Conservation (phyloP, 257 asterid species). For the Osmanthus fragrans region DNA sequence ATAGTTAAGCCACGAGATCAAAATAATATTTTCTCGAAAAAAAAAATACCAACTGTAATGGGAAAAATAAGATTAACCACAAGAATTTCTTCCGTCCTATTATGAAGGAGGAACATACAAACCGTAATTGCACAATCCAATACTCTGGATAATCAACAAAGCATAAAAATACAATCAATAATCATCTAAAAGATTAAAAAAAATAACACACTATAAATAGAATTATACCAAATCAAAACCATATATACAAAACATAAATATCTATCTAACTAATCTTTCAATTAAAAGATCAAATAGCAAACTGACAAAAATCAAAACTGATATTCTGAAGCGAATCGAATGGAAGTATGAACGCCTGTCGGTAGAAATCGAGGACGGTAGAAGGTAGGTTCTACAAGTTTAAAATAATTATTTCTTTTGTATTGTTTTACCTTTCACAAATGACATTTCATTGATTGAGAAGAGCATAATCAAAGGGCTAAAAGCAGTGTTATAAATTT, state of each 20-base stretch:
- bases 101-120: background rate
- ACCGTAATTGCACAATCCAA: background rate
- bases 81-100: background rate
- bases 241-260: background rate
- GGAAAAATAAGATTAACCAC: background rate
- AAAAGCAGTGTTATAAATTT: no score
- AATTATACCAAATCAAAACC: background rate
- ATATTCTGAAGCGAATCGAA: background rate
- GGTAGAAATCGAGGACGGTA: no score
- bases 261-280: background rate
- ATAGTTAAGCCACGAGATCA: background rate
- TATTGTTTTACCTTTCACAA: slow-evolving; percentile 62
- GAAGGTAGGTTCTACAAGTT: no score
- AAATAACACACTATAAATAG: background rate
- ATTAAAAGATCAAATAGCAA: background rate
- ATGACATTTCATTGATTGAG: slow-evolving; percentile 83
- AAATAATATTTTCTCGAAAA: background rate
- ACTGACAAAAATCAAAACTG: background rate
- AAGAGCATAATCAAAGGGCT: slow-evolving; percentile 79
- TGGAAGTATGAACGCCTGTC: no score
- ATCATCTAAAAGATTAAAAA: background rate
- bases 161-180: background rate
- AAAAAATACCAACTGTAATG: background rate
- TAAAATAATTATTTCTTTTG: no score
- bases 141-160: background rate